A percentile compares a stretch with the other conserved stretches of the same genome.
Conservation (phyloP, 164 flowering plant species). For the Magnolia kwangsiensis region DNA sequence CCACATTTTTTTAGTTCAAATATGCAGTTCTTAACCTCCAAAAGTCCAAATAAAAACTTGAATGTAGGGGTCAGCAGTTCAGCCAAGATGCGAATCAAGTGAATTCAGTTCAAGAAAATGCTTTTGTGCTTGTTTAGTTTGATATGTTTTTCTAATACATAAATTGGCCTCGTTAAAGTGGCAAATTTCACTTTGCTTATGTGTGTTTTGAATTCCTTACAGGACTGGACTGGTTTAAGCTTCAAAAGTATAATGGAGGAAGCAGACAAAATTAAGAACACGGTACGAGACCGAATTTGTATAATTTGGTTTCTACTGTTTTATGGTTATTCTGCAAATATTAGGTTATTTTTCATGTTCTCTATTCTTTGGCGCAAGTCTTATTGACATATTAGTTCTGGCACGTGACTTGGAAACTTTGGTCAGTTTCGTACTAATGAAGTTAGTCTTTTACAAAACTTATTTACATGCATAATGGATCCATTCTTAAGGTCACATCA, state of each 20-base stretch:
- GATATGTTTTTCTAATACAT: too few relatives aligned
- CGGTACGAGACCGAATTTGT: conserved; percentile 43
- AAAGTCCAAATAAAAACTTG: background rate
- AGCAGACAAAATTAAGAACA: conserved; percentile 80
- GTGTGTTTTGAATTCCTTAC: conserved; percentile 22
- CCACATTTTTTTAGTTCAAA: too few relatives aligned
- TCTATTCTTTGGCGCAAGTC: background rate
- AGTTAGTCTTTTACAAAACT: background rate
- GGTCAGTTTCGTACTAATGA: background rate
- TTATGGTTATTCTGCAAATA: conserved; percentile 5
- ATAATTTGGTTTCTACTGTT: background rate
- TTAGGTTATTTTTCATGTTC: background rate
- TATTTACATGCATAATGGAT: background rate
- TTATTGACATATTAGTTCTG: too few relatives aligned
- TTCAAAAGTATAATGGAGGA: conserved; percentile 85
- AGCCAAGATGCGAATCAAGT: too few relatives aligned
- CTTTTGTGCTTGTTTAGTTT: too few relatives aligned
- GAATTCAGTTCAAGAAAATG: too few relatives aligned
- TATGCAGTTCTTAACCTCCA: too few relatives aligned
- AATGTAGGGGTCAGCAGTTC: too few relatives aligned
- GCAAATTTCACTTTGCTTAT: conserved; percentile 2
- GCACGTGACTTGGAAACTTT: background rate
- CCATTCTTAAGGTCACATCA: background rate
- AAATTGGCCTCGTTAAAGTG: background rate
- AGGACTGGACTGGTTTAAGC: conserved; percentile 95